phyloP scores from a whole-genome alignment of 176 grass and related monocot species.

The Oryza coarctata region DNA sequence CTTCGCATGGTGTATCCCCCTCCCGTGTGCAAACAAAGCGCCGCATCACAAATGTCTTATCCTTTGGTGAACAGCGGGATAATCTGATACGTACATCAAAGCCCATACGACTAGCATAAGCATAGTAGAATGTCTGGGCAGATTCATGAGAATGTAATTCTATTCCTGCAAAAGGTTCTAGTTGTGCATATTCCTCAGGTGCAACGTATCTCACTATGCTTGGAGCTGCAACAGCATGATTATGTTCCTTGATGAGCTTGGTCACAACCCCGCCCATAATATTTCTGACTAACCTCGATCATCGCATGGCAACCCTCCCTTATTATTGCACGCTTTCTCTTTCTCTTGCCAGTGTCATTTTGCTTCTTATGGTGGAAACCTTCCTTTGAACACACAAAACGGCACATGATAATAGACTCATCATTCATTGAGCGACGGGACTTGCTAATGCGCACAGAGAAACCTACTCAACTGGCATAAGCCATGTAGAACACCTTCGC shows the following conservation, averaged over 20 bases:
- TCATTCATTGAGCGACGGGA: constrained; percentile 69
- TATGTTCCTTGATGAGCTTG: constrained; percentile 74
- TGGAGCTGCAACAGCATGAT: constrained; percentile 59
- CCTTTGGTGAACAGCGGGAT: constrained; percentile 57
- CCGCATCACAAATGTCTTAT: constrained; percentile 62
- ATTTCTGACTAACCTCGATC: constrained; percentile 70
- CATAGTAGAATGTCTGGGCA: constrained; percentile 72
- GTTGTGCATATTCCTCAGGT: constrained; percentile 56
- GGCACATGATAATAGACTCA: constrained; percentile 68
- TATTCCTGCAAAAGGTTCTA: constrained; percentile 54
- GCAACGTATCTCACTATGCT: constrained; percentile 60
- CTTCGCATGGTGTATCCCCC: constrained; percentile 51
- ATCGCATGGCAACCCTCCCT: constrained; percentile 74
- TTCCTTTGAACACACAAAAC: constrained; percentile 73
- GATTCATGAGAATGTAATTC: constrained; percentile 68
- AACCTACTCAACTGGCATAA: constrained; percentile 60
- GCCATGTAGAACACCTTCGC: constrained; percentile 71
- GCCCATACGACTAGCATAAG: constrained; percentile 60
- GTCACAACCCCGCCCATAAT: constrained; percentile 69
- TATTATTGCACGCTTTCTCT: constrained; percentile 60
- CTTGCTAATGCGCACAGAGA: constrained; percentile 73
- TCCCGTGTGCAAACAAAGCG: constrained; percentile 76
- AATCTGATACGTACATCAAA: constrained; percentile 74
- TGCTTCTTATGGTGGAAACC: constrained; percentile 63
- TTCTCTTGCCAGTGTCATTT: constrained; percentile 65